Evolutionary conservation across 2,329 filamentous ascomycete genomes (phyloP), one percentile per base, ranked within the genome.

Genomic region (Colletotrichum sp.): DNA sequence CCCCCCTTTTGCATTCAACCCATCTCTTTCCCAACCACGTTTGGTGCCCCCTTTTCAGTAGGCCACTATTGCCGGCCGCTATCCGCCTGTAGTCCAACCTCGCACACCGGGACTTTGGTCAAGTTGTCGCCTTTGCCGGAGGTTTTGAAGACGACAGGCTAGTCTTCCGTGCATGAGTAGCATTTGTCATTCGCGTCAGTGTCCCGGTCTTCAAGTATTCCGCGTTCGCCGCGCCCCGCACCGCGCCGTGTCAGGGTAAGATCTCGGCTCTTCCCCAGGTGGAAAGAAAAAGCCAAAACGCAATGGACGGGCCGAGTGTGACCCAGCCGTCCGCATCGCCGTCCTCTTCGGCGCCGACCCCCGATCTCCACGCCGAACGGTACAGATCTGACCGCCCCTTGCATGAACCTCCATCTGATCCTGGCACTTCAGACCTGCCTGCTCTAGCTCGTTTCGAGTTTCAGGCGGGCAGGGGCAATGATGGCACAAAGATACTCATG

Each of bases 401-500:
- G 43, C 43, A 52, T 52, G 43, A 52, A 21, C n/a, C 43, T 24
- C 43, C 43, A 52, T 52, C 48, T 24, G 69, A 43, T 43, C 69
- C 67, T 21, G 21, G 36, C 39, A 24, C 88, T 6, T 87, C 87
- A 15, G 79, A 82, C 21, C 77, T 85, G 63, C 90, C 90, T 72
- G 93, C 93, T n/a, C 88, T 95, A 61, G 94, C 95, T 61, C 93
- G 96, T 75, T 98, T 98, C 85, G 96, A 98, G 83, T 98, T 98
- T 82, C 94, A 96, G 84, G 88, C 91, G 1, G 93, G 93, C 43
- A 91, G 91, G 82, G 94, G 92, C 66, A 95, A 95, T 80, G 94
- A 96, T 78, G 95, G 95, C 55, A 98, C 95, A 77, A 98, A 98
- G 87, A 93, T 98, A 78, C 87, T 98, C 80, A 97, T 98, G 95